phyloP scores from a whole-genome alignment of 1,284 basidiomycete genomes.

The Termitomyces sp. region DNA sequence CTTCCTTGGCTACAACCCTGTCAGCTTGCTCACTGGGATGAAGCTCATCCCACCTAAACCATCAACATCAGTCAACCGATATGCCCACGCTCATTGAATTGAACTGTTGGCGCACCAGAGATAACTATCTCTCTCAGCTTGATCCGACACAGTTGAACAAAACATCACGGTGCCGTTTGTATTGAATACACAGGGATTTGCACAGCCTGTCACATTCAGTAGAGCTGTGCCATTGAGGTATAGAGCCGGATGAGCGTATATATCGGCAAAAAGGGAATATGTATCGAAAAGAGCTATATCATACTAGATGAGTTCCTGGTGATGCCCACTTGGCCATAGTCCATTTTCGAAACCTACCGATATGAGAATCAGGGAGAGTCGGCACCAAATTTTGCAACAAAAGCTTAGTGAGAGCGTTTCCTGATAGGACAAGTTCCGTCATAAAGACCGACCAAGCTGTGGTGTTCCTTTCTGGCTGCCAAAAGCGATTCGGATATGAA shows the following conservation, averaged over 20 bases:
- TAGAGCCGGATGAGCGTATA: constrained; percentile 39
- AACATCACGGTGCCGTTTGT: constrained; percentile 19
- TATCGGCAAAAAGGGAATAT: constrained; percentile 49
- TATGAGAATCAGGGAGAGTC: constrained; percentile 20
- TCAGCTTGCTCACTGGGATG: constrained; percentile 55
- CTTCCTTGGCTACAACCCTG: constrained; percentile 45
- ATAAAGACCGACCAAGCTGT: constrained; percentile 43
- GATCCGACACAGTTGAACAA: constrained; percentile 30
- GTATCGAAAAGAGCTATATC: constrained; percentile 47
- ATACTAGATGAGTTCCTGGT: not conserved
- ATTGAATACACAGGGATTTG: constrained; percentile 40
- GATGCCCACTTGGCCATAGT: not conserved
- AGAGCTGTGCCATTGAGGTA: constrained; percentile 59
- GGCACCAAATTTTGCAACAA: constrained; percentile 31
- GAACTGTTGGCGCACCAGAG: constrained; percentile 36
- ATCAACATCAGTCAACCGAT: not conserved
- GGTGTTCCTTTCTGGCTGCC: constrained; percentile 36
- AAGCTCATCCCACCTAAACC: constrained; percentile 49
- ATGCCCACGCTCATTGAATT: not conserved
- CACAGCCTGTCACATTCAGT: constrained; percentile 47
- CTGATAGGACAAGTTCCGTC: constrained; percentile 34
- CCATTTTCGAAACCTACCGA: constrained; percentile 20
- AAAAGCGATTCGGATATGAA: constrained; percentile 38
- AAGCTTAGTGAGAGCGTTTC: constrained; percentile 36
- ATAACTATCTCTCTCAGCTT: constrained; percentile 38